Evolutionary conservation across 1,284 basidiomycete genomes (phyloP), one percentile per base, ranked within the genome.

Genomic region (Paramarasmius palmivorus): DNA sequence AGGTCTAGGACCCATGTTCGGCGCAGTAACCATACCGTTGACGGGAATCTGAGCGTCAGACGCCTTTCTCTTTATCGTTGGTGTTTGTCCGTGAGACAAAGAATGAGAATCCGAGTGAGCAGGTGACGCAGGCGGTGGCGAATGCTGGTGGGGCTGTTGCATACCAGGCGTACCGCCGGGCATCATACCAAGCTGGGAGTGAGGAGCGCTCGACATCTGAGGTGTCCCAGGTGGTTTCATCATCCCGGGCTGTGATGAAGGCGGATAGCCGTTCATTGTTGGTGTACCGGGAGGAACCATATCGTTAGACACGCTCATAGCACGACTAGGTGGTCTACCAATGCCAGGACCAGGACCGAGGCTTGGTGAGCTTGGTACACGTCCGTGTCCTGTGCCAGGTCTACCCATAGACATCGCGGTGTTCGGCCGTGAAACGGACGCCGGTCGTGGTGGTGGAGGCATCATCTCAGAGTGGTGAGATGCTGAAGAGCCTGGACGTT

Each of bases 31-130:
- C 25, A 46, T 46, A 29, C 44, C 44, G 25, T 46, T 46, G 9
- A 46, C 44, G 26, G 44, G 44, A 15, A 46, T 46, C 44, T 46
- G 44, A 17, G 44, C 10, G n/a, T 29, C 29, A 23, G 44, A 46
- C 15, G 25, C 17, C 12, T 32, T 46, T 12, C 29, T 32, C 29
- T 32, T 32, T 12, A 32, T 6, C 29, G 29, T 12, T 6, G 29
- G 29, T 6, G 7, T 12, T 32, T 32, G 29, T 6, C 29, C 29
- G 29, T 32, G 29, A 6, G 29, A 32, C 12, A 32, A 32, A 32
- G 29, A 32, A 12, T 32, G 29, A 32, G 52, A 29, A 44, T 23
- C 32, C 9, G 57, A 41, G 23, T 17, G 8, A 50, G 49, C 35
- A 9, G 35, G 38, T 6, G 49, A 29, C 9, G 49, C 36, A 12